Evolutionary conservation across 768 basidiomycete genomes (phyloP).

Genomic region (Boletus fagicola): DNA sequence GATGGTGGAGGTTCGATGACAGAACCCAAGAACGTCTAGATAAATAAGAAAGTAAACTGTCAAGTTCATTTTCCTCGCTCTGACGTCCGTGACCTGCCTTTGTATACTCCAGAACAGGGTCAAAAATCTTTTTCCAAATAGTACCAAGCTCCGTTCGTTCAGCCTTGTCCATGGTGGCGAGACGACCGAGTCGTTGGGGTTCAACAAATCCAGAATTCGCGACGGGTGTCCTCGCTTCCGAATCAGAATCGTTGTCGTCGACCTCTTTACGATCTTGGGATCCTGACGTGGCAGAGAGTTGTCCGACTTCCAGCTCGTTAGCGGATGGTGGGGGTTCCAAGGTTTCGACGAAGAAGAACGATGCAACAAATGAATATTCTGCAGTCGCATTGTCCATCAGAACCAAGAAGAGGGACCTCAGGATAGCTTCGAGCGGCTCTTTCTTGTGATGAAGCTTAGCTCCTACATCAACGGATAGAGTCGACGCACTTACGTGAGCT

Average conservation of each 20-base stretch:
- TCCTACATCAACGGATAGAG: constrained; percentile 7
- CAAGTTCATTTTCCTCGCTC: not conserved
- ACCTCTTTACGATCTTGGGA: constrained; percentile 42
- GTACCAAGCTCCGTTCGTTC: constrained; percentile 58
- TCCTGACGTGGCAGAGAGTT: constrained; percentile 36
- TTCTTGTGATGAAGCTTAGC: constrained; percentile 45
- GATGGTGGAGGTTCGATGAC: constrained; percentile 74
- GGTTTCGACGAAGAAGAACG: constrained; percentile 65
- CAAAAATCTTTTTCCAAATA: constrained; percentile 91
- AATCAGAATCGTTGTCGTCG: constrained; percentile 47
- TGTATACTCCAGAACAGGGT: constrained; percentile 85
- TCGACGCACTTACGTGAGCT: constrained; percentile 62
- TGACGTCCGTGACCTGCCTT: constrained; percentile 47
- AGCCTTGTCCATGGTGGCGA: constrained; percentile 47
- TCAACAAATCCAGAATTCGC: constrained; percentile 30
- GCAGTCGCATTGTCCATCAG: constrained; percentile 94
- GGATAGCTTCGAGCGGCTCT: constrained; percentile 78
- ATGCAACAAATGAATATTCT: constrained; percentile 83
- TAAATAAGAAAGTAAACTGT: not conserved
- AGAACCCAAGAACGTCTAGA: constrained; percentile 65
- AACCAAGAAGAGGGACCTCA: constrained; percentile 84
- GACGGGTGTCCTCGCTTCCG: constrained; percentile 46
- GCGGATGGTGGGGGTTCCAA: constrained; percentile 29
- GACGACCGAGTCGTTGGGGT: constrained; percentile 23
- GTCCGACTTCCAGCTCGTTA: constrained; percentile 34